Evolutionary conservation across 2,329 filamentous ascomycete species (phyloP).

Genomic region (Pseudophaeomoniella oleicola): DNA sequence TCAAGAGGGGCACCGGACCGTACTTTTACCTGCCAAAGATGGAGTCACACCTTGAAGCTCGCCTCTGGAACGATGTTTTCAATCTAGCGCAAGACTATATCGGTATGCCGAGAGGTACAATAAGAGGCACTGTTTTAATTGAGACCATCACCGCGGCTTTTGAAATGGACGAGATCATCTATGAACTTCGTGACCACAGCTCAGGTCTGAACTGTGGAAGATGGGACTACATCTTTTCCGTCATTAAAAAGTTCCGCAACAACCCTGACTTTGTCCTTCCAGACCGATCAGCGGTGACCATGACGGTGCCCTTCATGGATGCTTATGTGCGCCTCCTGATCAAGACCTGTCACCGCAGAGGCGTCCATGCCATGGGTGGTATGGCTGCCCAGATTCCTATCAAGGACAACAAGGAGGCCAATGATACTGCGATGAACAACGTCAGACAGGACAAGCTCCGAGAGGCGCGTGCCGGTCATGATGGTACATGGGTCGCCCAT

Average conservation of each 20-base stretch:
- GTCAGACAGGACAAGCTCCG: constrained; percentile 93
- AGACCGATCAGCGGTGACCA: constrained; percentile 80
- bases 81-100: constrained; percentile 90
- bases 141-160: constrained; percentile 97
- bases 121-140: constrained; percentile 88
- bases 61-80: constrained; percentile 97
- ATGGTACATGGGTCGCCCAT: constrained; percentile 96
- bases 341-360: constrained; percentile 91
- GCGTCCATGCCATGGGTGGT: constrained; percentile 96
- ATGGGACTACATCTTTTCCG: constrained; percentile 99
- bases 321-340: constrained; percentile 94
- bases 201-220: constrained; percentile 94
- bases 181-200: constrained; percentile 92
- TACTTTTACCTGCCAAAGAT: constrained; percentile 99
- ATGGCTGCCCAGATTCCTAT: constrained; percentile 99
- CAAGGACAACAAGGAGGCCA: constrained; percentile 82
- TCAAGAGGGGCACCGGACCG: constrained; percentile 70
- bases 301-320: constrained; percentile 98
- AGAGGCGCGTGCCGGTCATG: constrained; percentile 87
- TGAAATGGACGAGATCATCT: constrained; percentile 99
- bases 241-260: constrained; percentile 98
- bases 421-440: constrained; percentile 85
- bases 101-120: constrained; percentile 76
- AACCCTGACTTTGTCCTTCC: constrained; percentile 88
- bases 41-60: constrained; percentile 92